phyloP scores from a whole-genome alignment of 108 stramenopile species.

The Mayamaea pseudoterrestris region DNA sequence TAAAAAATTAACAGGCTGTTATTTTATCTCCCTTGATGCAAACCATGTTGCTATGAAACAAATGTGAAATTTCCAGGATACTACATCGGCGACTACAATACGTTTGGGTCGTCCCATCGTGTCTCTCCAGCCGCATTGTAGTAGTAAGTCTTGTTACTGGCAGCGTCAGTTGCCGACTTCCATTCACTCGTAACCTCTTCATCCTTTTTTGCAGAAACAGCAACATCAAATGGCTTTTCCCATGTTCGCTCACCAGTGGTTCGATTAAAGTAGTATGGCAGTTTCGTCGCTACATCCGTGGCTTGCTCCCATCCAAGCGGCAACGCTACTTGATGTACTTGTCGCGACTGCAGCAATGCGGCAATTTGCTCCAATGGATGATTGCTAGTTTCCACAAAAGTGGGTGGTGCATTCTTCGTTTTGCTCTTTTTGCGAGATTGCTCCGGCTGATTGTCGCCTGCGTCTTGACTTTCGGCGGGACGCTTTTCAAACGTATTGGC shows the following conservation, averaged over 20 bases:
- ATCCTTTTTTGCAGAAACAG: no score
- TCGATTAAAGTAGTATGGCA: conserved; percentile 60
- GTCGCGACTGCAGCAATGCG: conserved; percentile 39
- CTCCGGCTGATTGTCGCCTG: background rate
- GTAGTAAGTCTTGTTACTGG: conserved; percentile 58
- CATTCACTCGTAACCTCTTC: conserved; percentile 44
- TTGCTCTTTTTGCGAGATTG: conserved; percentile 6
- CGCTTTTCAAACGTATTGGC: background rate
- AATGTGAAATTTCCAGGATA: no score
- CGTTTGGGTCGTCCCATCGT: conserved; percentile 44
- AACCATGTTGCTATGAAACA: no score
- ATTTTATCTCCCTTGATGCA: no score
- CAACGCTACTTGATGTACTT: no score
- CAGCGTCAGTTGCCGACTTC: conserved; percentile 51
- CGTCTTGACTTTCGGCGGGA: background rate
- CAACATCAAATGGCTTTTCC: conserved; percentile 59
- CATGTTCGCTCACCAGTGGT: conserved; percentile 40
- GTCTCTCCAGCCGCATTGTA: conserved; percentile 46
- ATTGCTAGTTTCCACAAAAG: conserved; percentile 36
- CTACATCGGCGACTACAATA: no score
- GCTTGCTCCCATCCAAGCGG: conserved; percentile 46
- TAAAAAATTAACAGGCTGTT: no score
- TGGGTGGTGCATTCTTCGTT: conserved; percentile 26
- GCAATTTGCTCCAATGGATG: conserved; percentile 70
- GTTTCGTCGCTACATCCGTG: conserved; percentile 50